Evolutionary conservation across 768 basidiomycete species (phyloP).

Genomic region (Auriscalpium microsporum): DNA sequence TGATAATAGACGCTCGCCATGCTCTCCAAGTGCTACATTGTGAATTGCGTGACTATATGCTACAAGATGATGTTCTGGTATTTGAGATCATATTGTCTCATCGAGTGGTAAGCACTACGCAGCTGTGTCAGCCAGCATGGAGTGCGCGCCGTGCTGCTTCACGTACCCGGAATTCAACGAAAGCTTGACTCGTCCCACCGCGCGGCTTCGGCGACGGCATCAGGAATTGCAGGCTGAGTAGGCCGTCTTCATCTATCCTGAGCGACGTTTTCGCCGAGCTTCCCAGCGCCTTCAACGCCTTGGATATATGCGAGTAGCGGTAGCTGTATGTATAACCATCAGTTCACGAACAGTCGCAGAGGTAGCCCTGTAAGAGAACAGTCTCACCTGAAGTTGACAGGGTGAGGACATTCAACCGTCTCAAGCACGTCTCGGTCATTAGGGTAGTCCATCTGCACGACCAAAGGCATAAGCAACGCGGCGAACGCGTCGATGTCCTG

Average conservation of each 20-base stretch:
- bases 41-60: background rate
- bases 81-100: slow-evolving; percentile 3
- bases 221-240: slow-evolving; percentile 84
- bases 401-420: slow-evolving; percentile 69
- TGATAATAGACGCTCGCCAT: slow-evolving; percentile 8
- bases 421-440: slow-evolving; percentile 89
- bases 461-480: background rate
- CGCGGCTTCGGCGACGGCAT: slow-evolving; percentile 47
- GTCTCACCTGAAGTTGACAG: slow-evolving; percentile 65
- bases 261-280: slow-evolving; percentile 84
- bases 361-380: too few relatives aligned
- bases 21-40: background rate
- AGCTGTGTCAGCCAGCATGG: background rate
- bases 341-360: background rate
- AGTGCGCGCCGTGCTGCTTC: background rate
- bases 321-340: slow-evolving; percentile 45
- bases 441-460: slow-evolving; percentile 84
- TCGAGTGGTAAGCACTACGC: slow-evolving; percentile 21
- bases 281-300: slow-evolving; percentile 67
- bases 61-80: background rate
- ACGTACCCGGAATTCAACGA: slow-evolving; percentile 84
- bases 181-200: slow-evolving; percentile 46
- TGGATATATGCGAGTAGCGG: slow-evolving; percentile 67
- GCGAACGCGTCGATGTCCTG: background rate
- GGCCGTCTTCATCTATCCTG: slow-evolving; percentile 73